Evolutionary conservation across 2,329 filamentous ascomycete species (phyloP).

Genomic region (Ilyonectria mors-panacis): DNA sequence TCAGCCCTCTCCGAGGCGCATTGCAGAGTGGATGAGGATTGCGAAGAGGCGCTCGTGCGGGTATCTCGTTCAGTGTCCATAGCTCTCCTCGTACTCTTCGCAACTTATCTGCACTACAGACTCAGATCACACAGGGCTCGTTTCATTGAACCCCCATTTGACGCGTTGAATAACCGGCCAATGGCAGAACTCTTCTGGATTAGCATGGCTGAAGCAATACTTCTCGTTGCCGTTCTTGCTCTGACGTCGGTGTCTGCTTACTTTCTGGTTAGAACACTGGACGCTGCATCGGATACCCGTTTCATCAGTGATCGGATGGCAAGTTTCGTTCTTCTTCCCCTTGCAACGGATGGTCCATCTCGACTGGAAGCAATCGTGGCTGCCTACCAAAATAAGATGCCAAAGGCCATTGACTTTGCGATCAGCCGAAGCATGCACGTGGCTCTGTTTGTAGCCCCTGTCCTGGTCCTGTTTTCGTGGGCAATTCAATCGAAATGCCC

Average conservation of each 20-base stretch:
- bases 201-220: background rate
- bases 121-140: background rate
- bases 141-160: background rate
- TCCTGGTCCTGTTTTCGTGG: conserved; percentile 5
- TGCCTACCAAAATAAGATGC: conserved; percentile 4
- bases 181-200: background rate
- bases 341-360: conserved; percentile 4
- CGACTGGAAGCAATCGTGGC: conserved; percentile 4
- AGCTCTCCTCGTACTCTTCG: conserved; percentile 7
- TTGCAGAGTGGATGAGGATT: background rate
- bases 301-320: conserved; percentile 1
- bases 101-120: conserved; percentile 9
- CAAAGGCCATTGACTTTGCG: conserved; percentile 3
- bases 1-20: background rate
- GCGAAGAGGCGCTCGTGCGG: background rate
- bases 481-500: background rate
- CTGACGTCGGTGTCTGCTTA: background rate
- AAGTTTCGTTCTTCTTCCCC: conserved; percentile 6
- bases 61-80: conserved; percentile 7
- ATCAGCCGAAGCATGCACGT: conserved; percentile 6
- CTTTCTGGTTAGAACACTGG: background rate
- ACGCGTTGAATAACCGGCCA: background rate
- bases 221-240: background rate
- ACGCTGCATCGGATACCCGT: background rate
- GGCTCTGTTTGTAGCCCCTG: conserved; percentile 2